Evolutionary conservation across 345 rosid species (phyloP), one percentile per base, ranked within the genome.

Genomic region (Jatropha curcas): DNA sequence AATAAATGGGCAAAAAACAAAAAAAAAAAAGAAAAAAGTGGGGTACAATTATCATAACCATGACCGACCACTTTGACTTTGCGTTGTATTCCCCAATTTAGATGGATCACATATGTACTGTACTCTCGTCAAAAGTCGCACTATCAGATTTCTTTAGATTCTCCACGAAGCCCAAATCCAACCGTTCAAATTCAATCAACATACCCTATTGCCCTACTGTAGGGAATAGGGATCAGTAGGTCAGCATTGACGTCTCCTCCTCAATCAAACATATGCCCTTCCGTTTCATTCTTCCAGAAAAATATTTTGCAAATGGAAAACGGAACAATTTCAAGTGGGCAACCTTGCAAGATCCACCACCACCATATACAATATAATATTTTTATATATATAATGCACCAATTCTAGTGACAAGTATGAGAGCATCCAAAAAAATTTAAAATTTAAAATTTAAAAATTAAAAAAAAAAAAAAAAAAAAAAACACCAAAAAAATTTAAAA

Each of bases 281-380:
- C 50, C 34, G 13, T 45, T 64, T 62, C 63, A 58, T 59, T 27
- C 55, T 37, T n/a, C 57, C 56, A 70, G 41, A 45, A 51, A 33
- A 27, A 73, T 28, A 53, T 35, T 34, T 37, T 45, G 58, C 71
- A 35, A 61, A 80, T 83, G 81, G 67, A 46, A 37, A 72, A 59
- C 41, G 68, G 73, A 79, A 74, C 82, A 81, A 76, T 48, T 9
- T 65, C 67, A 76, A 83, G 75, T 61, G 71, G 74, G 71, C 71
- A 80, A 50, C 77, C 46, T 46, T 12, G 72, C 79, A 72, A 61
- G 79, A 86, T 76, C 89, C 86, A 79, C 80, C 71, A 71, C 59
- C 60, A 46, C n/a, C n/a, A n/a, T n/a, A n/a, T n/a, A n/a, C n/a
- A n/a, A n/a, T 56, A 30, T 66, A 41, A n/a, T n/a, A n/a, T n/a